Conservation (phyloP, 495 filamentous ascomycete genomes). For the Opeltia flavorubescens region DNA sequence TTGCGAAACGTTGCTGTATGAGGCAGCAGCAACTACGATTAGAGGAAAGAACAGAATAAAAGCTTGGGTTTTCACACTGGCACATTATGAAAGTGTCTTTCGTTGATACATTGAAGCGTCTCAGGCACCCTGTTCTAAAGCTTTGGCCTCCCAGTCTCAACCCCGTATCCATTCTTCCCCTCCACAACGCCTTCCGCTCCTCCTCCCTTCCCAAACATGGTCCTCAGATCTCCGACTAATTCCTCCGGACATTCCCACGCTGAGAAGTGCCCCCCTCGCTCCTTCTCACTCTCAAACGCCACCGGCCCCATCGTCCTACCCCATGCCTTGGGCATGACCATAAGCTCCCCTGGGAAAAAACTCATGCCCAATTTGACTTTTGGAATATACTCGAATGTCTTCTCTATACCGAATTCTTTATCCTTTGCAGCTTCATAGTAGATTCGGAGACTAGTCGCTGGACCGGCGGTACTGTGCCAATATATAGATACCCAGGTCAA, state of each 20-base stretch:
- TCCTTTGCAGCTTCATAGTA: constrained; percentile 41
- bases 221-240: constrained; percentile 39
- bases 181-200: constrained; percentile 17
- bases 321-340: constrained; percentile 36
- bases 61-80: no score
- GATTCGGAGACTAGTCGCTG: constrained; percentile 39
- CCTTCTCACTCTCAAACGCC: constrained; percentile 38
- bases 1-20: background rate
- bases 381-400: constrained; percentile 18
- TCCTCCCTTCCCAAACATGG: constrained; percentile 39
- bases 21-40: no score
- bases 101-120: background rate
- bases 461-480: constrained; percentile 41
- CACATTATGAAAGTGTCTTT: background rate
- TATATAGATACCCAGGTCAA: constrained; percentile 54
- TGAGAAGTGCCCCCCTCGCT: constrained; percentile 48
- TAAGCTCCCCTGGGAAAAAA: constrained; percentile 38
- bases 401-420: constrained; percentile 9
- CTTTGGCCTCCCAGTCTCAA: background rate
- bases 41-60: no score
- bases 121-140: background rate
- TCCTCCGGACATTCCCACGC: constrained; percentile 41
- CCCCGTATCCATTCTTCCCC: background rate
- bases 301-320: constrained; percentile 35
- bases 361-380: constrained; percentile 40